phyloP scores from a whole-genome alignment of 805 yeast genomes.

The Candida boidinii region DNA sequence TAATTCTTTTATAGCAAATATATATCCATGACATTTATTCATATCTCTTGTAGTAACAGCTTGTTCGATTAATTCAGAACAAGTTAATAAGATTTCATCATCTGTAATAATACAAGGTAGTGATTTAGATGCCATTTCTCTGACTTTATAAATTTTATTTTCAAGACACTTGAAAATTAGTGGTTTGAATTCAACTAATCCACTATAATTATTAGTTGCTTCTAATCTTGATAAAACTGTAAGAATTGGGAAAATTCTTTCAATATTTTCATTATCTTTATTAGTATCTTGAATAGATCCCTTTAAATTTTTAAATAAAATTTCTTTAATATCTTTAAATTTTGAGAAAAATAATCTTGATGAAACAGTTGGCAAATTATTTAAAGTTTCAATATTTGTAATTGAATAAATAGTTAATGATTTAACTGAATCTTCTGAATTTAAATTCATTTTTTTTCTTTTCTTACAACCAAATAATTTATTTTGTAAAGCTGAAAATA shows the following conservation, averaged over 20 bases:
- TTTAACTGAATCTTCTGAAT: no score
- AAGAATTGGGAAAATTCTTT: slow-evolving; percentile 66
- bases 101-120: slow-evolving; percentile 39
- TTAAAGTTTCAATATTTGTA: no score
- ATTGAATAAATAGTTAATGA: no score
- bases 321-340: slow-evolving; percentile 42
- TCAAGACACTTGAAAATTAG: slow-evolving; percentile 40
- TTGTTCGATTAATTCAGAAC: slow-evolving; percentile 6
- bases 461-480: slow-evolving; percentile 63
- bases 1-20: slow-evolving; percentile 39
- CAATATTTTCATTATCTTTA: slow-evolving; percentile 30
- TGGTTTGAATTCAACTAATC: slow-evolving; percentile 42
- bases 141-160: slow-evolving; percentile 65
- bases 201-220: slow-evolving; percentile 46
- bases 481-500: slow-evolving; percentile 77
- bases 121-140: slow-evolving; percentile 80
- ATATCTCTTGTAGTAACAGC: slow-evolving; percentile 15
- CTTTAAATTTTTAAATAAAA: slow-evolving; percentile 36
- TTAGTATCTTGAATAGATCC: slow-evolving; percentile 17
- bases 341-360: slow-evolving; percentile 67
- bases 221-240: slow-evolving; percentile 65
- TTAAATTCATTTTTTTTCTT: slow-evolving; percentile 23
- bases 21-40: slow-evolving; percentile 51
- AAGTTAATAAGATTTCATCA: slow-evolving; percentile 22
- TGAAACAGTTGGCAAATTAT: slow-evolving; percentile 30